Evolutionary conservation across 169 alveolate species (phyloP), one percentile per base, ranked within the genome.

Genomic region (Babesia caballi): DNA sequence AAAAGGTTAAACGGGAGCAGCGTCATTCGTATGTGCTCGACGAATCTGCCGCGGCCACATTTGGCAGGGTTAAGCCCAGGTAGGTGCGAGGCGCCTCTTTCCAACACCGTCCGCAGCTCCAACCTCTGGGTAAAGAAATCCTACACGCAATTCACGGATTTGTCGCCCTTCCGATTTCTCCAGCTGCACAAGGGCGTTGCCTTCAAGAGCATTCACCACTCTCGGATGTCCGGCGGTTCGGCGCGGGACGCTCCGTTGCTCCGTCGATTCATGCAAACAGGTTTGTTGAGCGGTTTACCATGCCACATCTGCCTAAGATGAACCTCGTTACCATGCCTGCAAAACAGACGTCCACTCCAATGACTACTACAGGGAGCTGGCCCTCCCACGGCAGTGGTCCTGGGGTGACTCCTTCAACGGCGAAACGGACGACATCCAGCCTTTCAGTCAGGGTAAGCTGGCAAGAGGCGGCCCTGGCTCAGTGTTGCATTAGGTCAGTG

Each of bases 381-480:
- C 82, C 11, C 66, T 89, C 7, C 91, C 93, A 19, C 69, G 53
- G 19, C 72, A 77, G 12, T 85, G 85, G 78, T 82, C 90, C 25
- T 80, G 89, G 90, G 95, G 95, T 3, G 95, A 91, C 59, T 84
- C 95, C 8, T 91, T 83, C 72, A 66, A 60, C 9, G 83, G 83
- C 9, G 71, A 66, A 3, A 53, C 56, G 21, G 80, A 81, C 36
- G 68, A 65, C 27, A 83, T 81, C 32, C 69, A 81, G 25, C 36
- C 49, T 6, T 70, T 59, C 25, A 44, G 81, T 21, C 83, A 81
- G 61, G 83, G 88, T 60, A 46, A 6, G 35, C 11, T 19, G 15
- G n/a, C n/a, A n/a, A n/a, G n/a, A n/a, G n/a, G n/a, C n/a, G 74
- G 53, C 28, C 70, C 56, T 25, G 93, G 91, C 72, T 95, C 92